Evolutionary conservation across 345 rosid genomes (phyloP).

Genomic region (Populus davidiana): DNA sequence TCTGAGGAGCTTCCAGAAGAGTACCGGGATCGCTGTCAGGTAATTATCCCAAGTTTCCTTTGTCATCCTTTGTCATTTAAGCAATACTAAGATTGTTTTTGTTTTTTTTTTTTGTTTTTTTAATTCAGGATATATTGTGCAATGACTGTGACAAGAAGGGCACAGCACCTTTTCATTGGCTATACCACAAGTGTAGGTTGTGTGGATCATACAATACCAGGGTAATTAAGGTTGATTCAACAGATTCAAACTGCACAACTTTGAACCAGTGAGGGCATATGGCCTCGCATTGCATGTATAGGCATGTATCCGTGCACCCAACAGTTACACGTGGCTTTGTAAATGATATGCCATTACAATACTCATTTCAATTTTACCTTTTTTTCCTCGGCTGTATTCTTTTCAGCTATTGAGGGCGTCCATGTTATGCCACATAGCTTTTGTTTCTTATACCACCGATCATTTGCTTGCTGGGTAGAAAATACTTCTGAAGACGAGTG

Average conservation of each 20-base stretch:
- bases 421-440: background rate
- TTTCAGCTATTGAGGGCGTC: background rate
- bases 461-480: background rate
- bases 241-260: conserved; percentile 17
- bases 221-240: conserved; percentile 49
- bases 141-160: conserved; percentile 79
- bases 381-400: background rate
- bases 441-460: background rate
- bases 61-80: background rate
- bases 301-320: background rate
- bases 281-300: background rate
- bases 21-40: conserved; percentile 55
- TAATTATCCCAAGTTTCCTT: conserved; percentile 10
- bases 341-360: background rate
- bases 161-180: conserved; percentile 68
- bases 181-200: conserved; percentile 69
- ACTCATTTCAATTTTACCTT: conserved; percentile 1
- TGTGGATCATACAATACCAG: conserved; percentile 92
- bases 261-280: conserved; percentile 10
- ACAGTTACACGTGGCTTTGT: background rate
- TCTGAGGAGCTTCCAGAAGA: conserved; percentile 62
- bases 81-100: background rate
- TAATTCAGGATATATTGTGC: conserved; percentile 62
- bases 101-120: background rate
- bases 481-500: background rate